Conservation (phyloP, 106 monocot species). For the Platanthera guangdongensis region DNA sequence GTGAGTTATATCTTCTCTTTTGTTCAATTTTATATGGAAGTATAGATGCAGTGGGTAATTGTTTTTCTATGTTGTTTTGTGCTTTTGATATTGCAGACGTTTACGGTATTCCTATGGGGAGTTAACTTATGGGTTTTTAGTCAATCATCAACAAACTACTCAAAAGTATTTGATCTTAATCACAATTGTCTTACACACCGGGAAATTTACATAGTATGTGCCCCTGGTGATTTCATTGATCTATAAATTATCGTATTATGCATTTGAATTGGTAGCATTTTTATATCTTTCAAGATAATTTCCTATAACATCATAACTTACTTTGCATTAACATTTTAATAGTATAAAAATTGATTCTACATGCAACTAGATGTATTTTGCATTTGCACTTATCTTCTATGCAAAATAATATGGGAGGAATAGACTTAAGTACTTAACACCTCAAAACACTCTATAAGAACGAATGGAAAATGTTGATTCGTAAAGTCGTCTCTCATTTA, state of each 20-base stretch:
- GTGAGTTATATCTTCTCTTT: conserved; percentile 28
- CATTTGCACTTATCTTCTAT: too few relatives aligned
- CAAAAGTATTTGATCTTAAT: conserved; percentile 91
- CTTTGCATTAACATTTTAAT: too few relatives aligned
- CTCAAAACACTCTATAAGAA: too few relatives aligned
- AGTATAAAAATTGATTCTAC: too few relatives aligned
- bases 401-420: too few relatives aligned
- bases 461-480: too few relatives aligned
- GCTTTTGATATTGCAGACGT: conserved; percentile 41
- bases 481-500: too few relatives aligned
- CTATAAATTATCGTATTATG: background rate
- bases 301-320: too few relatives aligned
- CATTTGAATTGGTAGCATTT: background rate
- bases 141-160: conserved; percentile 78
- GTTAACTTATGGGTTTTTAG: conserved; percentile 87
- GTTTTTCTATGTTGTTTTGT: background rate
- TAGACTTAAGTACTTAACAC: too few relatives aligned
- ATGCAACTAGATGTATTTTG: too few relatives aligned
- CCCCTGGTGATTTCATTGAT: conserved; percentile 2
- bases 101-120: conserved; percentile 97
- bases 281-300: background rate
- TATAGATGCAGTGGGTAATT: background rate
- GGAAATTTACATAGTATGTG: conserved; percentile 83
- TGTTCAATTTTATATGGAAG: background rate
- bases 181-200: conserved; percentile 62